Percentiles rank a stretch among this genome's conserved stretches.
phyloP scores from a whole-genome alignment of 1,139 yeast species.

The Saccharomycopsis crataegensis region DNA sequence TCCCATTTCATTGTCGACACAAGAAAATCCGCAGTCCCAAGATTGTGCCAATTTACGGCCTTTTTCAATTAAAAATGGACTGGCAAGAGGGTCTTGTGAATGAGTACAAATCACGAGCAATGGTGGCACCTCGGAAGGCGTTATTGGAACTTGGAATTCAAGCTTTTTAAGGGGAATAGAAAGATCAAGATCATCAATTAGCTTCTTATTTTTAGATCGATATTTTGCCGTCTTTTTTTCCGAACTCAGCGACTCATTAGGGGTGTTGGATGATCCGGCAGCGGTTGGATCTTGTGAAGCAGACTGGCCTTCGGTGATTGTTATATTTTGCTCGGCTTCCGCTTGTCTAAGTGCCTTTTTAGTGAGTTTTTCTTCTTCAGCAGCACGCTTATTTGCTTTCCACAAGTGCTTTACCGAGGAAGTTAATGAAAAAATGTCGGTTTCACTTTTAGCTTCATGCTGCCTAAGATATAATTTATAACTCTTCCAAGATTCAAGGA shows the following conservation, averaged over 20 bases:
- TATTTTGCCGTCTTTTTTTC: neutral
- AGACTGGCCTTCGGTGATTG: neutral
- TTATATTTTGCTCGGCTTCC: neutral
- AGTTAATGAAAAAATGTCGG: constrained; percentile 55
- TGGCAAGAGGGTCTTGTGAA: constrained; percentile 43
- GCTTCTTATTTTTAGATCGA: neutral
- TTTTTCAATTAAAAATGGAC: constrained; percentile 48
- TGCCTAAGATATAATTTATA: constrained; percentile 44
- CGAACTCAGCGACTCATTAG: neutral
- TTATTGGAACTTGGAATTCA: constrained; percentile 7
- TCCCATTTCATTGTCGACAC: constrained; percentile 44
- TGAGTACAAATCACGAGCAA: constrained; percentile 62
- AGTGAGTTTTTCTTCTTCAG: neutral
- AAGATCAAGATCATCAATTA: neutral
- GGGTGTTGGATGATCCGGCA: neutral
- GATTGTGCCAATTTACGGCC: constrained; percentile 48
- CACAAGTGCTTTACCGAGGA: constrained; percentile 52
- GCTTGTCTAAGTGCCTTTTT: neutral
- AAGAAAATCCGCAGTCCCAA: constrained; percentile 62
- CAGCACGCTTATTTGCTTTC: constrained; percentile 2
- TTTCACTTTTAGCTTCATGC: constrained; percentile 59
- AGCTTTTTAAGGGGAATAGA: neutral
- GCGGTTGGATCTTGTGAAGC: constrained; percentile 2
- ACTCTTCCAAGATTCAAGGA: constrained; percentile 70
- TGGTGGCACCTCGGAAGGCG: constrained; percentile 40